A percentile compares a stretch with the other conserved stretches of the same genome.
These are phyloP conservation scores for Wickerhamiella occidentalis DNA, from an alignment of 805 yeast species.

Conservation along the genomic window DNA sequence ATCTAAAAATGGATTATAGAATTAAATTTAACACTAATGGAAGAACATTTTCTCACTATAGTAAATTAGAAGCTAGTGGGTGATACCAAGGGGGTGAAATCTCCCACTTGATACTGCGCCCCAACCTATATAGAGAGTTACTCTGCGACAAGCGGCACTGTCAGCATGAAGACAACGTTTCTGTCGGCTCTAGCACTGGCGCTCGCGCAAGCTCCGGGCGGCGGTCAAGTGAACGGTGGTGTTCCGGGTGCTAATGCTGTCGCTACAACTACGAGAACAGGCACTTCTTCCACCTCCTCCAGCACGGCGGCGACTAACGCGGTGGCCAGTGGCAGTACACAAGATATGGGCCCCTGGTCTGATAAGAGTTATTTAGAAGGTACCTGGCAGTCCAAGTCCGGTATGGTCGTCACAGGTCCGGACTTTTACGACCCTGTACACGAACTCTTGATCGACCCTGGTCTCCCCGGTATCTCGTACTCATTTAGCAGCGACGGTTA, in stretches of 20 bases:
- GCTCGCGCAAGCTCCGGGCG: constrained; percentile 7
- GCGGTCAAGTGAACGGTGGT: constrained; percentile 2
- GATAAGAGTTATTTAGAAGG: constrained; percentile 42
- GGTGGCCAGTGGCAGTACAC: not conserved
- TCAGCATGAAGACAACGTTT: constrained; percentile 9
- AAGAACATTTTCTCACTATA: not conserved
- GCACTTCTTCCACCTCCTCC: constrained; percentile 1
- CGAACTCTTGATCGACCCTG: constrained; percentile 89
- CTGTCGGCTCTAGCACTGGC: constrained; percentile 8
- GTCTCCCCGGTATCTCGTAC: constrained; percentile 84
- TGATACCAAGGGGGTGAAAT: not conserved
- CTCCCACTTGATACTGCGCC: not conserved
- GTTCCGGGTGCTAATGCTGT: constrained; percentile 6
- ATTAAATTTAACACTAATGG: not conserved
- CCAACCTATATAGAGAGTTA: not conserved
- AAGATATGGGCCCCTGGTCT: constrained; percentile 22
- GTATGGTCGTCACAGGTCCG: constrained; percentile 93
- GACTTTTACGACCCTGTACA: constrained; percentile 88
- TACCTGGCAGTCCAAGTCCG: constrained; percentile 92
- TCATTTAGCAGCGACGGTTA: constrained; percentile 88
- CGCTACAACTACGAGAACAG: constrained; percentile 12
- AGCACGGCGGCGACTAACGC: not conserved
- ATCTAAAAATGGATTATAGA: not conserved
- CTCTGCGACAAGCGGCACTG: not conserved
- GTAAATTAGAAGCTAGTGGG: too few species aligned